Conservation (phyloP, 345 rosid species). For the Eucalyptus caleyi region DNA sequence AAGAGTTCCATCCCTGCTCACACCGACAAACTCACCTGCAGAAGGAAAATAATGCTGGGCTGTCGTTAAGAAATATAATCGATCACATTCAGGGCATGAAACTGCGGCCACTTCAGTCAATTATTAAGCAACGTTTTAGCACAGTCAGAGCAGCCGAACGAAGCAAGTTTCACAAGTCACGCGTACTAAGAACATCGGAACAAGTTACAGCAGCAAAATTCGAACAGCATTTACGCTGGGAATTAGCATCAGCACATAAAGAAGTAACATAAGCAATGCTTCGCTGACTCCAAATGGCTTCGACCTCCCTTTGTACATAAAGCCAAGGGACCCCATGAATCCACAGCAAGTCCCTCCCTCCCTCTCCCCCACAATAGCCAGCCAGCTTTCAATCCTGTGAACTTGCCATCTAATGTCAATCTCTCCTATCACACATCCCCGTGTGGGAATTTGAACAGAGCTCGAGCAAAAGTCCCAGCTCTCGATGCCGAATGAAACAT, state of each 20-base stretch:
- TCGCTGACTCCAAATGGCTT: background rate
- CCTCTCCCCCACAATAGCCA: background rate
- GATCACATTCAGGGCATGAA: background rate
- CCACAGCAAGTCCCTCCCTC: background rate
- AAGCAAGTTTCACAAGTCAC: background rate
- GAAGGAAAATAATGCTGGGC: background rate
- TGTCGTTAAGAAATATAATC: background rate
- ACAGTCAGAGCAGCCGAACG: background rate
- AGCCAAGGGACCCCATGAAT: background rate
- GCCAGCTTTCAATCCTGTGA: background rate
- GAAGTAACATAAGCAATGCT: background rate
- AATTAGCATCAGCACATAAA: background rate
- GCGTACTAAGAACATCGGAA: background rate
- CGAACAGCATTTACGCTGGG: background rate
- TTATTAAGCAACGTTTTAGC: background rate
- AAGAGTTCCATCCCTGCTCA: constrained; percentile 25
- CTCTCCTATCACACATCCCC: background rate
- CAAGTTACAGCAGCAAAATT: background rate
- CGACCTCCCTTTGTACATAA: background rate
- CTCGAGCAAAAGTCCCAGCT: background rate
- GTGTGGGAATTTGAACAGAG: background rate
- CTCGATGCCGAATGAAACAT: background rate
- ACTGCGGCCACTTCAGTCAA: background rate
- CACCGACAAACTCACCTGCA: background rate
- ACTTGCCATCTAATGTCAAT: background rate